Evolutionary conservation across 805 yeast species (phyloP).

Genomic region (Nakazawaea sp.): DNA sequence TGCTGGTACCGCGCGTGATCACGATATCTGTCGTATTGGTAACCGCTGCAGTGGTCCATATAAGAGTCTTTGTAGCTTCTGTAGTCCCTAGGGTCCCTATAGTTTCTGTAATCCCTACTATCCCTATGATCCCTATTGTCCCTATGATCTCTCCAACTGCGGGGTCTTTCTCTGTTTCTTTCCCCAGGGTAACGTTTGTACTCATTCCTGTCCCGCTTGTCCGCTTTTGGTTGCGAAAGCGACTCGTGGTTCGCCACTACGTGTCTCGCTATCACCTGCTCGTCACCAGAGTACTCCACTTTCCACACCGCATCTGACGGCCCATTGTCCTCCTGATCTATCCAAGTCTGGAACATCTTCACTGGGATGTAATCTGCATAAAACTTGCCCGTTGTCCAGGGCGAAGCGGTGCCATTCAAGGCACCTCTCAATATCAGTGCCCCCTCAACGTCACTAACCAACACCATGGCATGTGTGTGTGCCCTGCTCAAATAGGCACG

Average conservation of each 20-base stretch:
- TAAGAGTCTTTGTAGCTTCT: too few relatives aligned
- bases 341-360: conserved; percentile 37
- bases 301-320: conserved; percentile 40
- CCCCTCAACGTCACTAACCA: conserved; percentile 32
- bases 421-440: conserved; percentile 28
- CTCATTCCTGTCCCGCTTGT: too few relatives aligned
- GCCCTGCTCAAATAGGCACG: conserved; percentile 37
- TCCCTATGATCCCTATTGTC: too few relatives aligned
- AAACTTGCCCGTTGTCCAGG: conserved; percentile 11
- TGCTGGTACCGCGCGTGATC: too few relatives aligned
- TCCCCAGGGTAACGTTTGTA: too few relatives aligned
- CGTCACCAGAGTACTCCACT: conserved; percentile 31
- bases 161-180: too few relatives aligned
- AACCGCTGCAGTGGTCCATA: too few relatives aligned
- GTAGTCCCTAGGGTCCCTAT: too few relatives aligned
- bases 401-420: conserved; percentile 25
- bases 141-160: too few relatives aligned
- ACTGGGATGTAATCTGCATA: conserved; percentile 39
- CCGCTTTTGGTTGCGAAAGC: too few relatives aligned
- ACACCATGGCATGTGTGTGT: conserved; percentile 35
- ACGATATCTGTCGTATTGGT: too few relatives aligned
- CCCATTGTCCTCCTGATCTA: conserved; percentile 36
- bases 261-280: conserved; percentile 26
- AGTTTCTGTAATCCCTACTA: too few relatives aligned
- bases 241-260: conserved; percentile 26